Evolutionary conservation across 1,284 basidiomycete genomes (phyloP).

Genomic region (Tausonia pullulans): DNA sequence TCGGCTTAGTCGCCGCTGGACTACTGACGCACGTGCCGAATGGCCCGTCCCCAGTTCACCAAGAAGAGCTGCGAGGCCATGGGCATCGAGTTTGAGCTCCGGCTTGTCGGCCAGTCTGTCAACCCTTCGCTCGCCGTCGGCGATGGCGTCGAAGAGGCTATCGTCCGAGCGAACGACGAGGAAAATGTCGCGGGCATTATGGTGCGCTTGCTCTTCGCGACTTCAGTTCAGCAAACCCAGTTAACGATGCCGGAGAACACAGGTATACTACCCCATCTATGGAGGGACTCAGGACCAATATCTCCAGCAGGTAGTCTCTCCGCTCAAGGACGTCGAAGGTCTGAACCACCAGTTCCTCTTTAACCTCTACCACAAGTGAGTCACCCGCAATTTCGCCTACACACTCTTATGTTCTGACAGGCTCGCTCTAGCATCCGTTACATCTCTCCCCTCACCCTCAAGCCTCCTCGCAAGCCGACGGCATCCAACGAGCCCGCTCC

Average conservation of each 20-base stretch:
- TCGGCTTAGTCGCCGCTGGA: not conserved
- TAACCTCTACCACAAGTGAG: constrained; percentile 91
- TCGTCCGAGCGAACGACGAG: constrained; percentile 88
- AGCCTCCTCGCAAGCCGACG: constrained; percentile 28
- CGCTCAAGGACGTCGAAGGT: constrained; percentile 94
- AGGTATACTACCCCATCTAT: constrained; percentile 91
- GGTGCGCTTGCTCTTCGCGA: constrained; percentile 42
- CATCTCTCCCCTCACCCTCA: constrained; percentile 37
- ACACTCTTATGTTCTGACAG: constrained; percentile 4
- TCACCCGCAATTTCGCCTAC: constrained; percentile 13
- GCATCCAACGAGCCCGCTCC: not conserved
- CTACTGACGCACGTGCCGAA: not conserved
- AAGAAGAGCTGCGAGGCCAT: constrained; percentile 79
- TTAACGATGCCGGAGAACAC: not conserved
- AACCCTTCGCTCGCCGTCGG: constrained; percentile 41
- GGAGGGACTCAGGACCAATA: constrained; percentile 81
- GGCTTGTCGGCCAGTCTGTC: constrained; percentile 48
- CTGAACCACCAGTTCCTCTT: constrained; percentile 93
- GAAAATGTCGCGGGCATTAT: constrained; percentile 82
- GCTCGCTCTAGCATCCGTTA: constrained; percentile 43
- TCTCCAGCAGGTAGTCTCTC: constrained; percentile 86
- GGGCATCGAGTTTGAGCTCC: constrained; percentile 75
- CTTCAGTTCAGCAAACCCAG: not conserved
- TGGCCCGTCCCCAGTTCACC: constrained; percentile 49
- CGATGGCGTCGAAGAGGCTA: constrained; percentile 81